Percentiles rank a stretch among this genome's conserved stretches.
Conservation (phyloP, 2,329 filamentous ascomycete genomes). For the Thielaviopsis punctulata region DNA sequence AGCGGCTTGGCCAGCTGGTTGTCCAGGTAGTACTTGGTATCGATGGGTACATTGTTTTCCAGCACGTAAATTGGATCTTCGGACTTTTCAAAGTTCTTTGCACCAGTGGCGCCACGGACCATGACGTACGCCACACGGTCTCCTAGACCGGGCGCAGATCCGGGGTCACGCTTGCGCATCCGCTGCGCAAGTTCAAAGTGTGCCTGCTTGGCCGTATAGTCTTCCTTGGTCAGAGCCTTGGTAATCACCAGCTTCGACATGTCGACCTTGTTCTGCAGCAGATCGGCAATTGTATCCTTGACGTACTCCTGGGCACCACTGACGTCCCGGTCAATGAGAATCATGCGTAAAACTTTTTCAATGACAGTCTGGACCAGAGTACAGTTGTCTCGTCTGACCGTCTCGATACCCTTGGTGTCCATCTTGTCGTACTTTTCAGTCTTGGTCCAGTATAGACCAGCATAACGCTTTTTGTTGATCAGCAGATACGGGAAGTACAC, state of each 20-base stretch:
- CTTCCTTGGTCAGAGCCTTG: conserved; percentile 76
- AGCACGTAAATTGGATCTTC: conserved; percentile 95
- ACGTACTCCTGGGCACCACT: conserved; percentile 92
- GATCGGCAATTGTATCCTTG: conserved; percentile 85
- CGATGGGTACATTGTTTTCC: conserved; percentile 93
- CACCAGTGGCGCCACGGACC: conserved; percentile 72
- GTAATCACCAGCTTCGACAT: conserved; percentile 99
- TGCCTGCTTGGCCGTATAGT: conserved; percentile 78
- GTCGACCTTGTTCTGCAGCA: conserved; percentile 93
- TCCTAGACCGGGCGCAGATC: conserved; percentile 79
- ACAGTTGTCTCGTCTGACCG: conserved; percentile 91
- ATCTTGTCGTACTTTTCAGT: conserved; percentile 96
- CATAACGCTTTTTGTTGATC: conserved; percentile 99
- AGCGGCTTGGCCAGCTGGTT: conserved; percentile 95
- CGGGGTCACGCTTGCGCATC: conserved; percentile 93
- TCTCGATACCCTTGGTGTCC: conserved; percentile 99
- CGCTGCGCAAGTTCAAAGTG: conserved; percentile 89
- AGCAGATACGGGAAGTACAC: conserved; percentile 95
- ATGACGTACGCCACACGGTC: conserved; percentile 98
- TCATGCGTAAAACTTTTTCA: conserved; percentile 88
- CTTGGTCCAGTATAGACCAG: conserved; percentile 93
- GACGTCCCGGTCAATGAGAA: conserved; percentile 83
- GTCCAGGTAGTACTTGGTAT: conserved; percentile 96
- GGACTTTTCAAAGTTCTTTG: conserved; percentile 92
- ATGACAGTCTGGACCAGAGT: conserved; percentile 91